phyloP scores from a whole-genome alignment of 495 filamentous ascomycete genomes.

The Lindgomyces ingoldianus region DNA sequence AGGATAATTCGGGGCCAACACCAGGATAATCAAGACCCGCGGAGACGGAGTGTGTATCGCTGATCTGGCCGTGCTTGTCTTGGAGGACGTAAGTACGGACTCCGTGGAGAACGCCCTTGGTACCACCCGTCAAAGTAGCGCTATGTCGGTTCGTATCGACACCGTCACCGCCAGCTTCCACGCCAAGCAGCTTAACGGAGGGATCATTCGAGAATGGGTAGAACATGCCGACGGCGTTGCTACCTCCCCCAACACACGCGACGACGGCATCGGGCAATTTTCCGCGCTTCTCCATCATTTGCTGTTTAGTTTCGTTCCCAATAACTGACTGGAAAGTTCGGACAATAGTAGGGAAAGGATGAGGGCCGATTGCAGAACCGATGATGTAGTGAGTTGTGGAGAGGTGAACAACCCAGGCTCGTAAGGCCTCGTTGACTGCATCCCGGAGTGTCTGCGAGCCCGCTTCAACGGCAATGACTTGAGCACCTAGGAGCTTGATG shows the following conservation, averaged over 20 bases:
- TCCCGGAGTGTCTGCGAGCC: constrained; percentile 86
- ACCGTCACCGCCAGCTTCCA: constrained; percentile 96
- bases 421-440: constrained; percentile 90
- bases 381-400: constrained; percentile 96
- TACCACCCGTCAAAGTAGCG: constrained; percentile 83
- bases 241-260: constrained; percentile 92
- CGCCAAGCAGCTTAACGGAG: constrained; percentile 83
- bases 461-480: constrained; percentile 82
- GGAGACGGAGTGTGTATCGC: constrained; percentile 93
- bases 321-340: constrained; percentile 94
- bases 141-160: constrained; percentile 84
- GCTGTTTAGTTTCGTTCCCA: constrained; percentile 86
- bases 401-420: constrained; percentile 83
- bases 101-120: constrained; percentile 91
- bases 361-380: constrained; percentile 89
- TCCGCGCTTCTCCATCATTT: constrained; percentile 75
- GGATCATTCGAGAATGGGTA: constrained; percentile 88
- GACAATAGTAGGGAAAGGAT: constrained; percentile 95
- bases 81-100: constrained; percentile 95
- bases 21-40: constrained; percentile 96
- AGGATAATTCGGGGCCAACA: constrained; percentile 86
- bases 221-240: constrained; percentile 92
- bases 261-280: constrained; percentile 95
- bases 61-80: constrained; percentile 87
- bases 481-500: constrained; percentile 91